Percentiles rank a stretch among this genome's conserved stretches.
phyloP scores from a whole-genome alignment of 257 asterid species.

The Eustoma russellianum region DNA sequence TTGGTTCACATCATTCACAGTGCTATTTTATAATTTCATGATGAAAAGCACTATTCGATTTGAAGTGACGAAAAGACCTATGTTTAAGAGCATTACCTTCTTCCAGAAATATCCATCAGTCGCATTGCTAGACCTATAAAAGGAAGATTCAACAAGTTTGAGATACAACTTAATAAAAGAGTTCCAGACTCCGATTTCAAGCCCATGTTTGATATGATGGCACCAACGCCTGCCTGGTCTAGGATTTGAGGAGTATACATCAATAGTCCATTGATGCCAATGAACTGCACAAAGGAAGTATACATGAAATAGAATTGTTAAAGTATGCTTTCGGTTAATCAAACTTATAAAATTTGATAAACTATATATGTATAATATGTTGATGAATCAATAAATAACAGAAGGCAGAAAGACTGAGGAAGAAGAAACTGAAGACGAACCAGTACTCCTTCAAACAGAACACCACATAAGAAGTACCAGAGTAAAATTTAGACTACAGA shows the following conservation, averaged over 20 bases:
- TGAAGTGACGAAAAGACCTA: too few species aligned
- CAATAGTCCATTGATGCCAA: constrained; percentile 92
- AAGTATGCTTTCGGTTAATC: not conserved
- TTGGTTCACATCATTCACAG: too few species aligned
- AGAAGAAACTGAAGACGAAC: too few species aligned
- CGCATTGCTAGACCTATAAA: constrained; percentile 93
- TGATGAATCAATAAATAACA: too few species aligned
- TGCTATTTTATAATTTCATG: not conserved
- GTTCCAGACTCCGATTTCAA: constrained; percentile 75
- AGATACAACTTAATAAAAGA: constrained; percentile 69
- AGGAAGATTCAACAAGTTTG: constrained; percentile 92
- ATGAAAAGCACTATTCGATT: not conserved
- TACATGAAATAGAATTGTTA: not conserved
- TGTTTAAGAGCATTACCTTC: constrained; percentile 42
- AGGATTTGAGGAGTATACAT: constrained; percentile 98
- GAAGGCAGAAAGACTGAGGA: too few species aligned
- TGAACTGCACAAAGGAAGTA: constrained; percentile 39
- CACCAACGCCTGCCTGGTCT: constrained; percentile 93
- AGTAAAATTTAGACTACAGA: too few species aligned
- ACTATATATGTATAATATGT: too few species aligned
- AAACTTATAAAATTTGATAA: too few species aligned
- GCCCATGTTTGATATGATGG: constrained; percentile 69
- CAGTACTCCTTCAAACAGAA: too few species aligned
- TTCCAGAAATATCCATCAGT: constrained; percentile 89
- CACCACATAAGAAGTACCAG: too few species aligned